Evolutionary conservation across 2,329 filamentous ascomycete species (phyloP), one percentile per base, ranked within the genome.

Genomic region (Albophoma yamanashiensis): DNA sequence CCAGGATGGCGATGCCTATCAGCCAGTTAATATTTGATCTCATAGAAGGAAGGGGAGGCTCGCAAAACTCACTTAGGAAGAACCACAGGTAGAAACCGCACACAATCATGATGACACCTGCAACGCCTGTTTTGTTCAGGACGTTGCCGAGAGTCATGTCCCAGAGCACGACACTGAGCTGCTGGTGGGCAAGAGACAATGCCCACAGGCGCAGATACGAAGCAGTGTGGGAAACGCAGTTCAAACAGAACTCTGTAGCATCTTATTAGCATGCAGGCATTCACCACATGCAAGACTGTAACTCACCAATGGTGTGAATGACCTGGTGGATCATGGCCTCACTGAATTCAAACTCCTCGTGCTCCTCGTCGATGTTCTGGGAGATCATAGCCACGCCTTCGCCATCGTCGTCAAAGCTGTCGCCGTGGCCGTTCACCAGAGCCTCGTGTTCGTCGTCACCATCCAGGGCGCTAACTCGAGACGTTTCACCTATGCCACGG

Each of bases 191-290:
- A 62, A 99, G 87, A 2, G 94, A 99, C 67, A 99, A 76, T 39
- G 94, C 94, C 94, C 94, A 99, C 53, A 99, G 89, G 80, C 94
- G 94, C 56, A 99, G 89, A 76, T 99, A 99, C 1, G 94, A 99
- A 5, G 94, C 94, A 5, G 95, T 99, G 78, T 99, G 94, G 38
- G 94, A 99, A 64, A 99, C 93, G 74, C 93, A 97, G 81, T 99
- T 99, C 68, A 99, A 83, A 73, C 94, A 99, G 80, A 99, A 99
- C 82, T 99, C 91, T 92, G 66, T 22, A 36, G 20, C 5, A 59
- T 9, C 34, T 17, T 39, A 63, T 78, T 71, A 78, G 72, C 39
- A 52, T 31, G 34, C 34, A 31, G n/a, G 8, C 1, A 11, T 34
- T 34, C 43, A 27, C 25, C 36, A 11, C 4, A n/a, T 38, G 12